These are phyloP conservation scores for Barbarea vulgaris DNA, from an alignment of 345 rosid genomes.

Conservation along the genomic window DNA sequence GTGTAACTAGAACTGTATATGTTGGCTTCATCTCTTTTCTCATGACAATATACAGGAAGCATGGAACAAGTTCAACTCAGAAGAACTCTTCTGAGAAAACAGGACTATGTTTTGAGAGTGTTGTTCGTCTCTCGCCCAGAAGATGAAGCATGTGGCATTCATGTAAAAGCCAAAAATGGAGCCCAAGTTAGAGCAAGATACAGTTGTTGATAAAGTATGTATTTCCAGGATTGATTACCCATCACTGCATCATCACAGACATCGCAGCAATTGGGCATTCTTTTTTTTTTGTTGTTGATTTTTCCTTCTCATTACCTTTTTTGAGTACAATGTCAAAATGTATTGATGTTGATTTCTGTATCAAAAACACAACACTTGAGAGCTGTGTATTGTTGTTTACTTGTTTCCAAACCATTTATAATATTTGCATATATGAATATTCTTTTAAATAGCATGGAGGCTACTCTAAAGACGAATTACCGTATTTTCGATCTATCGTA, in stretches of 20 bases:
- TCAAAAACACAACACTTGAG: background rate
- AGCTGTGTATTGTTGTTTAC: slow-evolving; percentile 15
- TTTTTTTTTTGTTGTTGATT: background rate
- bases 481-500: background rate
- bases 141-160: slow-evolving; percentile 19
- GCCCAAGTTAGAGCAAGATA: slow-evolving; percentile 6
- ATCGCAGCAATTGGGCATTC: slow-evolving; percentile 26
- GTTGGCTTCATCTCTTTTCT: slow-evolving; percentile 12
- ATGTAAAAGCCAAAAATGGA: background rate
- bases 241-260: slow-evolving; percentile 24
- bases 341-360: slow-evolving; percentile 3
- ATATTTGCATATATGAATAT: background rate
- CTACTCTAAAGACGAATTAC: background rate
- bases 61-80: slow-evolving; percentile 90
- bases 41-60: slow-evolving; percentile 58
- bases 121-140: background rate
- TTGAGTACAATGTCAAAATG: slow-evolving; percentile 4
- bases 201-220: slow-evolving; percentile 25
- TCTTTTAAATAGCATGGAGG: background rate
- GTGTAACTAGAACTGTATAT: background rate
- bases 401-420: slow-evolving; percentile 18
- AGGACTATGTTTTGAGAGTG: background rate
- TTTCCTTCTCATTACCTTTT: background rate
- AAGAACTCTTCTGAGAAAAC: slow-evolving; percentile 68
- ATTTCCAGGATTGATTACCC: slow-evolving; percentile 13